These are phyloP conservation scores for Flammula alnicola DNA, from an alignment of 1,284 basidiomycete genomes.

Conservation along the genomic window DNA sequence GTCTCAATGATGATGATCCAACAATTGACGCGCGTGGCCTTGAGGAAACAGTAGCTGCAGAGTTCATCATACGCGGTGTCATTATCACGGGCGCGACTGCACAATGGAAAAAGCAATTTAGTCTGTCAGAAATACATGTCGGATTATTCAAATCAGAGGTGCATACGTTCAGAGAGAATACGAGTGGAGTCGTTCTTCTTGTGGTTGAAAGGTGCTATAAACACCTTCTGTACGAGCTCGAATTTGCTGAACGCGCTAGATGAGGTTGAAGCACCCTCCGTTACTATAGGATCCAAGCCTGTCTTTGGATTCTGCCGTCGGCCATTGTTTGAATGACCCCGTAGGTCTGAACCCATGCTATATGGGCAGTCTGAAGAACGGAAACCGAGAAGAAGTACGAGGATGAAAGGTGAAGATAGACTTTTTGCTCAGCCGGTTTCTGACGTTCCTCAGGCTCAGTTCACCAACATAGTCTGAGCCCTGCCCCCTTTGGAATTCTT, in stretches of 20 bases:
- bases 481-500: conserved; percentile 20
- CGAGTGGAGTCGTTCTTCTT: conserved; percentile 69
- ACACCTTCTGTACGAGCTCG: conserved; percentile 65
- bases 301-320: conserved; percentile 31
- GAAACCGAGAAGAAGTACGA: conserved; percentile 7
- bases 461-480: conserved; percentile 19
- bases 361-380: conserved; percentile 25
- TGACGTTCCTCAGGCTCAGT: conserved; percentile 23
- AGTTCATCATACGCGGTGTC: conserved; percentile 82
- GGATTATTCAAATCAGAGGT: not conserved
- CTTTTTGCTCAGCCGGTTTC: conserved; percentile 28
- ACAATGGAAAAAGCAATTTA: conserved; percentile 2
- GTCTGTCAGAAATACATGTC: not conserved
- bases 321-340: conserved; percentile 21
- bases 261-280: conserved; percentile 29
- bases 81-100: conserved; percentile 89
- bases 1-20: conserved; percentile 37
- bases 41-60: conserved; percentile 64
- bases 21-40: conserved; percentile 49
- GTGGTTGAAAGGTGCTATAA: conserved; percentile 69
- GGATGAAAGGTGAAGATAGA: conserved; percentile 19
- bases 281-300: conserved; percentile 40
- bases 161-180: conserved; percentile 75
- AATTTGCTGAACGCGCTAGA: conserved; percentile 48
- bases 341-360: conserved; percentile 29